A percentile compares a stretch with the other conserved stretches of the same genome.
Conservation (phyloP, 768 basidiomycete genomes). For the Tulasnella calospora region DNA sequence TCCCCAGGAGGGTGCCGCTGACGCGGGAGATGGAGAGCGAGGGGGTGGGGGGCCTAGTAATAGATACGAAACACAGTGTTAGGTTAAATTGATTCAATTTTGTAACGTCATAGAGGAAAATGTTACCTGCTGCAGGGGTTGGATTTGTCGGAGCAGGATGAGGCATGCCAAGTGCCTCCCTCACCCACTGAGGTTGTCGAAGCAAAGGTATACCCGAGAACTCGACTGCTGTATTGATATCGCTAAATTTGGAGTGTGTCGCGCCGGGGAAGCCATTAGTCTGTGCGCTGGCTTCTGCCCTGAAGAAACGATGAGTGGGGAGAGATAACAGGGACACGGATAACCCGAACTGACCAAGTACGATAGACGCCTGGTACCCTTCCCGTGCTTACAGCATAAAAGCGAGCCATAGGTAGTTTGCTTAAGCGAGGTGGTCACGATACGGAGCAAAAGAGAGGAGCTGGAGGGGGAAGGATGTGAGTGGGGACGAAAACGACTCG, state of each 20-base stretch:
- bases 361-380: not conserved
- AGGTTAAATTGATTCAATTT: too few species aligned
- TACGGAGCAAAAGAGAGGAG: too few species aligned
- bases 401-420: too few species aligned
- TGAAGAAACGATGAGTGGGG: not conserved
- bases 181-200: not conserved
- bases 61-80: too few species aligned
- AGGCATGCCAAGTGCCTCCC: not conserved
- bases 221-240: not conserved
- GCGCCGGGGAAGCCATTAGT: not conserved
- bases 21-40: too few species aligned
- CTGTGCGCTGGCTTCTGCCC: not conserved
- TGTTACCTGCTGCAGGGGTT: too few species aligned
- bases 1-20: too few species aligned
- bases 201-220: not conserved
- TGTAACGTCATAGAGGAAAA: too few species aligned
- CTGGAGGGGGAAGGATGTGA: too few species aligned
- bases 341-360: not conserved
- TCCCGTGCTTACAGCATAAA: not conserved
- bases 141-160: not conserved
- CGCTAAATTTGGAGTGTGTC: not conserved
- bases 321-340: not conserved
- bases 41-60: too few species aligned
- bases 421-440: too few species aligned
- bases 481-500: too few species aligned